Evolutionary conservation across 169 alveolate species (phyloP).

Genomic region (Plasmodium knowlesi): DNA sequence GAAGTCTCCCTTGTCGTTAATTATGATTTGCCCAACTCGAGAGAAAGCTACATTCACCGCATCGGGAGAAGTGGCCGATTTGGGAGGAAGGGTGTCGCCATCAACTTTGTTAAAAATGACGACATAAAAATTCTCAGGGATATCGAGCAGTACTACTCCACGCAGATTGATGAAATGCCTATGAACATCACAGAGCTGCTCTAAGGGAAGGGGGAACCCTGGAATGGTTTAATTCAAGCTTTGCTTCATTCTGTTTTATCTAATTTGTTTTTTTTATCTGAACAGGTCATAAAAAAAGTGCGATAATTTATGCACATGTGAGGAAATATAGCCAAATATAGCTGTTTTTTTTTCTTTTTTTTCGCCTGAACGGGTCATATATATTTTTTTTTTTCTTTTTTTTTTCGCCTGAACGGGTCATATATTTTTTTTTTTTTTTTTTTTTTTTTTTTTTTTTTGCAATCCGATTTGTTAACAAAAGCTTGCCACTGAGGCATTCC

Average conservation of each 20-base stretch:
- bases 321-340: no score
- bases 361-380: no score
- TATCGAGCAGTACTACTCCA: conserved; percentile 97
- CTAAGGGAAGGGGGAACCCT: conserved; percentile 3
- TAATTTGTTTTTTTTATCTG: no score
- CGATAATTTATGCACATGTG: no score
- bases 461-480: neutral
- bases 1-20: conserved; percentile 98
- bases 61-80: conserved; percentile 99
- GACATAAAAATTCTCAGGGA: conserved; percentile 96
- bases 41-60: conserved; percentile 98
- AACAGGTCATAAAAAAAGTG: no score
- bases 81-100: conserved; percentile 99
- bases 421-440: neutral
- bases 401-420: neutral
- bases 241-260: no score
- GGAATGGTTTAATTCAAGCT: no score
- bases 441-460: neutral
- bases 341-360: no score
- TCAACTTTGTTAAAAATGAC: conserved; percentile 96
- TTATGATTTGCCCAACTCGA: conserved; percentile 97
- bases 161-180: conserved; percentile 99
- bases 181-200: conserved; percentile 91
- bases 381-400: no score
- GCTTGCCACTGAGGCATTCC: neutral